Percentiles rank a stretch among this genome's conserved stretches.
phyloP scores from a whole-genome alignment of 2,329 filamentous ascomycete species.

The Rhynchosporium graminicola region DNA sequence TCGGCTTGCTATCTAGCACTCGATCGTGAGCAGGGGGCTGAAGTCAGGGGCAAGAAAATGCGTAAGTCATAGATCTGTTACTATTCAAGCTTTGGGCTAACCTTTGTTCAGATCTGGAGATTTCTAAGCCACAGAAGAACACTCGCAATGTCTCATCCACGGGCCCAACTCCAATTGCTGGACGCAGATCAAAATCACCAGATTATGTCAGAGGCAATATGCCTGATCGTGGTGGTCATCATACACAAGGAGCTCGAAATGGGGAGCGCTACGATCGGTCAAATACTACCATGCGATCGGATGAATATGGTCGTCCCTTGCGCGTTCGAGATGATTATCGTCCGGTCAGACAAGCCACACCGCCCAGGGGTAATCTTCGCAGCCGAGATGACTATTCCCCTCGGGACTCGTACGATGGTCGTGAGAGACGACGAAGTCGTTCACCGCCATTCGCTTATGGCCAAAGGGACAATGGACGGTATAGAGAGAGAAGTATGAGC shows the following conservation, averaged over 20 bases:
- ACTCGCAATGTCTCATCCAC: conserved; percentile 60
- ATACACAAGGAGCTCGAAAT: conserved; percentile 36
- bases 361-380: conserved; percentile 57
- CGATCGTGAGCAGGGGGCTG: conserved; percentile 73
- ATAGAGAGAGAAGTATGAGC: conserved; percentile 70
- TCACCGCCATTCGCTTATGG: conserved; percentile 59
- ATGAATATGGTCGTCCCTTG: conserved; percentile 47
- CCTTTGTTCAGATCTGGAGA: conserved; percentile 69
- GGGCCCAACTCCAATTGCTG: conserved; percentile 15
- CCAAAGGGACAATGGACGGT: conserved; percentile 51
- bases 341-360: conserved; percentile 60
- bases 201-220: conserved; percentile 50
- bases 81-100: conserved; percentile 38
- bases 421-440: conserved; percentile 55
- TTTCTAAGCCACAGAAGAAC: conserved; percentile 85
- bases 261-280: conserved; percentile 40
- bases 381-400: conserved; percentile 61
- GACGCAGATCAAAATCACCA: conserved; percentile 61
- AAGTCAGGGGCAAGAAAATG: conserved; percentile 87
- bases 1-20: conserved; percentile 75
- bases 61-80: conserved; percentile 58
- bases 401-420: conserved; percentile 41
- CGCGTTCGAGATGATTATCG: conserved; percentile 65
- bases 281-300: conserved; percentile 36
- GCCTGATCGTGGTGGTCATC: conserved; percentile 45